A percentile compares a stretch with the other conserved stretches of the same genome.
Conservation (phyloP, 371 early-diverging fungal genomes). For the Funneliformis caledonium region DNA sequence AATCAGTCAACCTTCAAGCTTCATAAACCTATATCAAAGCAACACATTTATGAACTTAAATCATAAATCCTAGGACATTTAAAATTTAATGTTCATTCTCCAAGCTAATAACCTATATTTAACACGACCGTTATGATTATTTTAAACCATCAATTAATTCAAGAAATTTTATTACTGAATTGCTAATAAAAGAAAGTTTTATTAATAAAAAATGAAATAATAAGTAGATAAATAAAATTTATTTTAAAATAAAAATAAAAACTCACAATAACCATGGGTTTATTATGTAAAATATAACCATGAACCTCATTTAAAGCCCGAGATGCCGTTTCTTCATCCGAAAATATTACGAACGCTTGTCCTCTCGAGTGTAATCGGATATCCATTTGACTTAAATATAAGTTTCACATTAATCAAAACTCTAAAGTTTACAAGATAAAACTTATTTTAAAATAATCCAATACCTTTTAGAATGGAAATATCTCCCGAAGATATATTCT, state of each 20-base stretch:
- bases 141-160: no score
- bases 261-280: conserved; percentile 68
- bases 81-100: no score
- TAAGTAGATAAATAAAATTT: background rate
- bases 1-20: no score
- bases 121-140: no score
- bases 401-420: conserved; percentile 70
- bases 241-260: background rate
- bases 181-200: background rate
- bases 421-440: conserved; percentile 40
- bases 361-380: conserved; percentile 89
- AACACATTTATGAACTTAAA: no score
- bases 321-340: conserved; percentile 75
- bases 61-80: no score
- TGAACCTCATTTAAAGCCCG: conserved; percentile 87
- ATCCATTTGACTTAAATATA: conserved; percentile 83
- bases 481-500: conserved; percentile 44
- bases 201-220: background rate
- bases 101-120: no score
- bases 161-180: background rate
- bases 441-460: conserved; percentile 62
- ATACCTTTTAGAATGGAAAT: conserved; percentile 65
- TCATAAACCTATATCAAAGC: no score
- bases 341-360: conserved; percentile 92
- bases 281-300: conserved; percentile 80